A percentile compares a stretch with the other conserved stretches of the same genome.
These are phyloP conservation scores for Sarocladium strictum DNA, from an alignment of 2,329 filamentous ascomycete genomes.

Conservation along the genomic window DNA sequence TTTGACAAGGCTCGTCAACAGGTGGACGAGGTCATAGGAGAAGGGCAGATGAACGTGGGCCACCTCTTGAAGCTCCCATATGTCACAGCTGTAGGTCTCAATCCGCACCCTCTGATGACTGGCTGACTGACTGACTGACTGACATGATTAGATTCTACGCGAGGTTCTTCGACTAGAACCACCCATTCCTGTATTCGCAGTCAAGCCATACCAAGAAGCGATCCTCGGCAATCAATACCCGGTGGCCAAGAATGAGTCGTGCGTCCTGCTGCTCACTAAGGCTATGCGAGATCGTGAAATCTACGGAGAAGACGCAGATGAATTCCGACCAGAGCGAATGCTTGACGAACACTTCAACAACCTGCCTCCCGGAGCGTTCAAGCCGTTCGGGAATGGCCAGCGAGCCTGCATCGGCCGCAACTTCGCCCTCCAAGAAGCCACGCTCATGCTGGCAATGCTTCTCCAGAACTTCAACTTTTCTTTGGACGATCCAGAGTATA, in stretches of 20 bases:
- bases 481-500: constrained; percentile 47
- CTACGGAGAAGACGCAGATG: constrained; percentile 34
- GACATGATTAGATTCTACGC: constrained; percentile 13
- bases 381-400: constrained; percentile 14
- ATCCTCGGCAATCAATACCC: constrained; percentile 13
- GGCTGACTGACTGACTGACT: neutral
- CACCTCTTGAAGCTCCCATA: constrained; percentile 62
- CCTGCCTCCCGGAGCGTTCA: neutral
- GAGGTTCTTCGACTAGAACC: constrained; percentile 6
- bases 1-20: constrained; percentile 60
- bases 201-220: constrained; percentile 25
- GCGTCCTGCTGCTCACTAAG: neutral
- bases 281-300: neutral
- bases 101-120: neutral
- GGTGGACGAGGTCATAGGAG: constrained; percentile 58
- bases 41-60: constrained; percentile 50
- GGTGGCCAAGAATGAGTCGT: neutral
- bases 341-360: constrained; percentile 42
- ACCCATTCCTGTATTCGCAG: neutral
- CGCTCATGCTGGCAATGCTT: constrained; percentile 37
- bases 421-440: constrained; percentile 13
- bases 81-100: constrained; percentile 41
- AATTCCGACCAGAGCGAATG: constrained; percentile 58
- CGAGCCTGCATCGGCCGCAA: constrained; percentile 12
- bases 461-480: constrained; percentile 62